Conservation (phyloP, 345 rosid species). For the Syzygium aqueum region DNA sequence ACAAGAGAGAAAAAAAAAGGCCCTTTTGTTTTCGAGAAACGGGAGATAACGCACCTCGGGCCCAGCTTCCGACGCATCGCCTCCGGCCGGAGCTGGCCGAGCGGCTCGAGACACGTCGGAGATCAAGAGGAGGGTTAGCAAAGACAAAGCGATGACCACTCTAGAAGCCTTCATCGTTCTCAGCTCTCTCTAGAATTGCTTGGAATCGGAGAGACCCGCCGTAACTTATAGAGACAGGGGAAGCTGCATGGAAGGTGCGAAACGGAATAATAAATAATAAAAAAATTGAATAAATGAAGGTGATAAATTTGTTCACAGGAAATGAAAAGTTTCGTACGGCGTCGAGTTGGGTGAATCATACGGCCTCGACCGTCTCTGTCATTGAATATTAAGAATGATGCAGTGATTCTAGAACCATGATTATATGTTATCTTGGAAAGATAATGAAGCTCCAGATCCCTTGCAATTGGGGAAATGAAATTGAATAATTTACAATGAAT, state of each 20-base stretch:
- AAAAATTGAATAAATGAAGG: neutral
- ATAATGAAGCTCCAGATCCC: neutral
- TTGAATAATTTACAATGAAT: neutral
- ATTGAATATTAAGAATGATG: neutral
- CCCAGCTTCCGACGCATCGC: neutral
- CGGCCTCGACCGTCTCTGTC: neutral
- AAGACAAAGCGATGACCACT: constrained; percentile 3
- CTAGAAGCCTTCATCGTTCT: neutral
- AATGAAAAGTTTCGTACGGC: neutral
- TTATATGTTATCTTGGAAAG: neutral
- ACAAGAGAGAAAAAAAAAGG: neutral
- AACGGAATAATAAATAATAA: neutral
- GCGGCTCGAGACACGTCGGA: constrained; percentile 3
- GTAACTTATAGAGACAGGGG: neutral
- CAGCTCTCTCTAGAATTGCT: neutral
- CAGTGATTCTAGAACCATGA: neutral
- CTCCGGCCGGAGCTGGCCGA: neutral
- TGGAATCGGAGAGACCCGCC: neutral
- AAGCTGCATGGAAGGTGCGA: neutral
- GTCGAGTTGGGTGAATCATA: neutral
- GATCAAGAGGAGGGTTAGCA: constrained; percentile 6
- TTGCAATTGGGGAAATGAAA: neutral
- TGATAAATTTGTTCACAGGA: neutral
- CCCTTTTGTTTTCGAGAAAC: neutral
- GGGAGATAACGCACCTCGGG: neutral